Evolutionary conservation across 1,284 basidiomycete species (phyloP), one percentile per base, ranked within the genome.

Genomic region (Pseudozyma sp.): DNA sequence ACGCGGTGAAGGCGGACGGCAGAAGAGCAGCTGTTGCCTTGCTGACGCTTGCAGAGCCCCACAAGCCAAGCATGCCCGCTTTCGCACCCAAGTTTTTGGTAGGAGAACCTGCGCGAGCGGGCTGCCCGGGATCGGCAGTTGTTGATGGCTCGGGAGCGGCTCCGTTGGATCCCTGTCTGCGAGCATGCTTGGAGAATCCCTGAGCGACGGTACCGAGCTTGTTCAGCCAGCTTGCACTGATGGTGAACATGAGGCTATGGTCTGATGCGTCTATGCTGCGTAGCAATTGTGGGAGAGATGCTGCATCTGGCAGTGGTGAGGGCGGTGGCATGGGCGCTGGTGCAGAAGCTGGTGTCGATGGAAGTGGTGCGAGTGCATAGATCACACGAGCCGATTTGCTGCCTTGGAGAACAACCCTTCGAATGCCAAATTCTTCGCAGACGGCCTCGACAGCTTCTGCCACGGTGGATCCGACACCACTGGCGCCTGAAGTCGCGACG

Each of bases 401-500:
- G 0, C 84, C 84, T 31, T 82, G 78, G 8, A 81, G 64, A 11
- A 85, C 77, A 0, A 87, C 85, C 77, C 88, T 90, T 7, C 89
- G 86, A 31, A 94, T 85, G 5, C 92, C 92, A 13, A 94, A 87
- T 79, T 92, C 89, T 47, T 89, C 88, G 29, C 89, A 80, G 7
- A 91, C 85, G 14, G 82, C 78, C 39, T 88, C 85, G 47, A 92
- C 82, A 1, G 72, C 45, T 17, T 78, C 78, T 4, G 44, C 54
- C 1, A 76, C 74, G 31, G 51, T 54, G 16, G 60, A 59, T 9
- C 77, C 75, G 13, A 44, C 24, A 11, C 75, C 75, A 3, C 49
- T 55, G 19, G 74, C 68, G 9, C 68, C 72, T 16, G 52, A 40
- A 19, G 9, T 53, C 16, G 51, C 40, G 11, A 54, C 29, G 17